Base-by-base conservation (phyloP, 306 rosid genomes). In the Coriaria nepalensis region DNA sequence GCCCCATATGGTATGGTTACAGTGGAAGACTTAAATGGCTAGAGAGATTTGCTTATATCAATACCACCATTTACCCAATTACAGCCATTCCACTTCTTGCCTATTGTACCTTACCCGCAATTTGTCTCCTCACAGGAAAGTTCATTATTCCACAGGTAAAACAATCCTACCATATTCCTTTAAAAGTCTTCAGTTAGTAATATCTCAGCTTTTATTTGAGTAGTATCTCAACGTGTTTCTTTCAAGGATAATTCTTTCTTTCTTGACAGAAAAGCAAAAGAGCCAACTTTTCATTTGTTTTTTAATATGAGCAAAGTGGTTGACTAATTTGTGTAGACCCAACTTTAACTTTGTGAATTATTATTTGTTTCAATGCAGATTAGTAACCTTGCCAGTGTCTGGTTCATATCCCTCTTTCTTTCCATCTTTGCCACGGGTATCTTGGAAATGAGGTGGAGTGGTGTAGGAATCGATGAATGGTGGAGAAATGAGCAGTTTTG, bases 401-500 rank as follows among this genome's bases (percentile, higher is more conserved):
- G 98, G 98, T 92, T 92, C 55, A 82, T 92, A 13, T 79, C 98
- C 10, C 98, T 92, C 75, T 92, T 92, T 65, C 78, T 92, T 51
- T 92, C 98, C 63, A 92, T 92, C 78, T 92, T 92, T 14, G 98
- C 98, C 0, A 92, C 98, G 0, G 96, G 98, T 67, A 85, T 92
- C 52, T 81, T 92, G 9, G 98, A 92, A 79, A 92, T 92, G 98
- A 73, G 98, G 58, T 92, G 98, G 98, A 92, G 98, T 8, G 98
- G 98, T 4, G 98, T 92, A 0, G 88, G 96, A 64, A 82, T 92
- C 0, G 98, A 92, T 0, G 98, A 92, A 59, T 92, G 96, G 98
- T 92, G 98, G 98, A 92, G 98, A 63, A 92, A 92, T 6, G 98
- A 92, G 61, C 98, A 85, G 56, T 92, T 92, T 61, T 92, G 98